Conservation (phyloP, 441 rosid genomes). For the Gossypium schwendimanii region DNA sequence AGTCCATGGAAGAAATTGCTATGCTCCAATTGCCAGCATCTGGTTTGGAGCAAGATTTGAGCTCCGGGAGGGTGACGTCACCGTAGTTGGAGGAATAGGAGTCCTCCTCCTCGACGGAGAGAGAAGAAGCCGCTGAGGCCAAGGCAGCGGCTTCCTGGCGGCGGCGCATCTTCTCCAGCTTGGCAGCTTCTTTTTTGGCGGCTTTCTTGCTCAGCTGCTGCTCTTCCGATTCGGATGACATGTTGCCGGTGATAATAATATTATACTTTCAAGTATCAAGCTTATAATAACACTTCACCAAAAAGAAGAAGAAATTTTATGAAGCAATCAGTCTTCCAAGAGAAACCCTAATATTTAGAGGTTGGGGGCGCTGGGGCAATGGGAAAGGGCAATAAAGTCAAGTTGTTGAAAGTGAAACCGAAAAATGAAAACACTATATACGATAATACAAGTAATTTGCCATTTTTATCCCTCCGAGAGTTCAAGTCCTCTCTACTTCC, state of each 20-base stretch:
- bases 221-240: conserved; percentile 19
- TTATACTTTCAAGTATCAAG: background rate
- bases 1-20: conserved; percentile 31
- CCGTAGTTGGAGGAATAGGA: conserved; percentile 51
- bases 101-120: conserved; percentile 43
- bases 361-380: too few species aligned
- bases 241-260: background rate
- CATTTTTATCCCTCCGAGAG: background rate
- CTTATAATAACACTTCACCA: background rate
- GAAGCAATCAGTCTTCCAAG: too few species aligned
- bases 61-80: conserved; percentile 46
- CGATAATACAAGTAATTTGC: background rate
- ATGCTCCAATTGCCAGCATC: conserved; percentile 38
- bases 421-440: too few species aligned
- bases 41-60: conserved; percentile 42
- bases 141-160: conserved; percentile 41
- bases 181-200: conserved; percentile 81
- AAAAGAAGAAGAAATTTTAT: too few species aligned
- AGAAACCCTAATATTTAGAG: too few species aligned
- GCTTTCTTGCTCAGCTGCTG: conserved; percentile 56
- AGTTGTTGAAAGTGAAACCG: too few species aligned
- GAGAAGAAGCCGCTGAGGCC: conserved; percentile 31
- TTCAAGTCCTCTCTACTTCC: background rate
- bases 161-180: conserved; percentile 71
- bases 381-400: too few species aligned